Conservation (phyloP, 1,284 basidiomycete genomes). For the Trichosporon sp. region DNA sequence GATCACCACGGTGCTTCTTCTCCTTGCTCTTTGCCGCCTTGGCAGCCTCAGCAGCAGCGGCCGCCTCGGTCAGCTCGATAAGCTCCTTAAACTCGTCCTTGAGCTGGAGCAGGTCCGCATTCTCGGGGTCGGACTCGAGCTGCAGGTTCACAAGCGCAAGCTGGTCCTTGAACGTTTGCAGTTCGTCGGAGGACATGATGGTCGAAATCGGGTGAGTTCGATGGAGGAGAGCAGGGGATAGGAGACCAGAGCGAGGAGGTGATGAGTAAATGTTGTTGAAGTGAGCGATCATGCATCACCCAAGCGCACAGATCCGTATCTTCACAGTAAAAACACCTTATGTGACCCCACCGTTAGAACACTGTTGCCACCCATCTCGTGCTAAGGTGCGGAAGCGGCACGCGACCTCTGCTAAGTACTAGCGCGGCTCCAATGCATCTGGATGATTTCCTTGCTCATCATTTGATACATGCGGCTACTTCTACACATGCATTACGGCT, state of each 20-base stretch:
- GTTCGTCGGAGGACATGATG: slow-evolving; percentile 55
- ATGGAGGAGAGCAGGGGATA: not conserved
- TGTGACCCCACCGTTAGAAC: not conserved
- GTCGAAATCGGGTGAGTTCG: not conserved
- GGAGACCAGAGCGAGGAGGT: not conserved
- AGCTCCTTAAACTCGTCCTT: slow-evolving; percentile 85
- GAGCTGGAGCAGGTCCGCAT: slow-evolving; percentile 69
- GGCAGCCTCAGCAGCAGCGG: slow-evolving; percentile 57
- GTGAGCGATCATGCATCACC: not conserved
- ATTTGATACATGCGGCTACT: not conserved
- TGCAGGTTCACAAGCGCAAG: slow-evolving; percentile 87
- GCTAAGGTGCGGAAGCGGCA: not conserved
- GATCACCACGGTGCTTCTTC: slow-evolving; percentile 31
- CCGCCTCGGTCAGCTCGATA: slow-evolving; percentile 78
- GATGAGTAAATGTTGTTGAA: not conserved
- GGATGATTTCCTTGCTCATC: not conserved
- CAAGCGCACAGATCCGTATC: not conserved
- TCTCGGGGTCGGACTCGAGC: slow-evolving; percentile 77
- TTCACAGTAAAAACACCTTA: not conserved
- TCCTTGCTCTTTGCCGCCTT: slow-evolving; percentile 26
- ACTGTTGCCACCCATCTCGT: not conserved
- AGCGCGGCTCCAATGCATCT: not conserved
- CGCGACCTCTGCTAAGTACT: not conserved
- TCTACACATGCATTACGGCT: not conserved
- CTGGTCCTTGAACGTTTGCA: slow-evolving; percentile 82